Base-by-base conservation (phyloP, 176 grass and related monocot genomes). In the Dendrocalamus sinicus region DNA sequence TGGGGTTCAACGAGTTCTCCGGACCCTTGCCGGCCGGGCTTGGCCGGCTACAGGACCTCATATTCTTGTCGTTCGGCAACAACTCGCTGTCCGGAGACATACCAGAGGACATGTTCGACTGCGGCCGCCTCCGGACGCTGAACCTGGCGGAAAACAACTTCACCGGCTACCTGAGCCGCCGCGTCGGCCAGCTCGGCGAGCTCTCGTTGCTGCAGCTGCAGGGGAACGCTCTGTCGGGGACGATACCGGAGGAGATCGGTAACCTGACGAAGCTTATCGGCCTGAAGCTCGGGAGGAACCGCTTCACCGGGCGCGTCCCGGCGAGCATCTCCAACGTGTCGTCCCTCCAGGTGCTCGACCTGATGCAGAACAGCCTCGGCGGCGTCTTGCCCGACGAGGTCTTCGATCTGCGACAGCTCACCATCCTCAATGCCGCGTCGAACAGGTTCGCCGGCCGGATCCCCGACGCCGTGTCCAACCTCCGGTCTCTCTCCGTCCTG, bases 51-150 rank as follows among this genome's bases (percentile, higher is more conserved):
- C 79, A 86, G 73, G 46, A 23, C 45, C 83, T 97, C 40, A 19
- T 26, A 12, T 94, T 90, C 75, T 52, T 97, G 39, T 93, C 95
- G 6, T 1, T 86, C 12, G 0, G 0, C 6, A 0, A 0, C 23
- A 94, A 91, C 54, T 88, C 50, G 1, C 67, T 97, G 16, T 58
- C 64, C 32, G 92, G 95, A 23, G 55, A 50, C 10, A 93, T 97
- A 87, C 92, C 95, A 0, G 73, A 93, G 50, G 95, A 98, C 10
- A 61, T 98, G 2, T 95, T 95, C 87, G 85, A 95, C 64, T 92
- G 91, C 67, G 39, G 26, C 19, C 75, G 30, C 23, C 95, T 97
- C 39, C 37, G 8, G 41, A 91, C 46, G 12, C 63, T 97, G 5
- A 2, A 0, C 50, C 75, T 97, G 45, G 76, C 80, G 0, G 1